Evolutionary conservation across 108 stramenopile species (phyloP).

Genomic region (Nitzschia sp.): DNA sequence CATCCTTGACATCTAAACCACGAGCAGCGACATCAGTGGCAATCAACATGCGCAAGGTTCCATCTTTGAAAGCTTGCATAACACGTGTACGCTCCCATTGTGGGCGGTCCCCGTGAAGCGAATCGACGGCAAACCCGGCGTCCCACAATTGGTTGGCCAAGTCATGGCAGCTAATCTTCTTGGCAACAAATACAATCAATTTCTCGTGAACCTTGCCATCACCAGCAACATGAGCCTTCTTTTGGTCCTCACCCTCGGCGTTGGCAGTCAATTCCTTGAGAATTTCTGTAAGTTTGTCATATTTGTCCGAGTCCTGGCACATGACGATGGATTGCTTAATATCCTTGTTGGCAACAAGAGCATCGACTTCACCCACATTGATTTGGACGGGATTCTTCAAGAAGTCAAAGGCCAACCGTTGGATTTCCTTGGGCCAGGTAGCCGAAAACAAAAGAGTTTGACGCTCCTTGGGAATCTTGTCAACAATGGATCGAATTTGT

Average conservation of each 20-base stretch:
- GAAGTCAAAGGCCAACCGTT: slow-evolving; percentile 94
- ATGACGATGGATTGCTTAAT: slow-evolving; percentile 90
- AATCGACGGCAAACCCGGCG: slow-evolving; percentile 90
- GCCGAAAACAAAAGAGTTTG: slow-evolving; percentile 98
- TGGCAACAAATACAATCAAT: slow-evolving; percentile 87
- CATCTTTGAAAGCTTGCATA: slow-evolving; percentile 90
- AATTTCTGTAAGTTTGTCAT: slow-evolving; percentile 88
- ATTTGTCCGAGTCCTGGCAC: slow-evolving; percentile 86
- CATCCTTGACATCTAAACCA: slow-evolving; percentile 97
- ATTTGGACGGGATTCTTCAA: slow-evolving; percentile 94
- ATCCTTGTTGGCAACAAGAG: slow-evolving; percentile 91
- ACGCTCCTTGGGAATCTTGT: slow-evolving; percentile 75
- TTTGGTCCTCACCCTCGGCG: slow-evolving; percentile 30
- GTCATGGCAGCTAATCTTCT: slow-evolving; percentile 84
- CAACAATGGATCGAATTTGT: slow-evolving; percentile 95
- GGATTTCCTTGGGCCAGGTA: slow-evolving; percentile 98
- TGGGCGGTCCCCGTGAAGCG: slow-evolving; percentile 95
- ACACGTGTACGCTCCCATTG: slow-evolving; percentile 96
- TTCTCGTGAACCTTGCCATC: slow-evolving; percentile 81
- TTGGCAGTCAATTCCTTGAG: slow-evolving; percentile 78
- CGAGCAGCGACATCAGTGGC: slow-evolving; percentile 98
- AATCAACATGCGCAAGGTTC: slow-evolving; percentile 87
- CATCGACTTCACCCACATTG: slow-evolving; percentile 92
- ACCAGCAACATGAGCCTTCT: slow-evolving; percentile 33
- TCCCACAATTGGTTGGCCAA: slow-evolving; percentile 89